phyloP scores from a whole-genome alignment of 345 rosid species.

The Citrus sp. region DNA sequence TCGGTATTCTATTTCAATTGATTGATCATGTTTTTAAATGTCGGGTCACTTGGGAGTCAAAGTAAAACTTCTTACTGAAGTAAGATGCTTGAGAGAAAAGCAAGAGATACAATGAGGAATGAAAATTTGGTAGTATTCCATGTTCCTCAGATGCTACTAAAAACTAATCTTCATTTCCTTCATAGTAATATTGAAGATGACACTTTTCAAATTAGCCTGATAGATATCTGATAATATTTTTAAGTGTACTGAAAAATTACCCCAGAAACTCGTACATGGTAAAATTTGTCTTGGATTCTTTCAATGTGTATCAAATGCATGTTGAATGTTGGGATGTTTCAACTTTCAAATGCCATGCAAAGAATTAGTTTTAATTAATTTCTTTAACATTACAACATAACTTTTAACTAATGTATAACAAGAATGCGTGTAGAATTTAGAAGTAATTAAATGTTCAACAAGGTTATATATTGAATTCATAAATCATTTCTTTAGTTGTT shows the following conservation, averaged over 20 bases:
- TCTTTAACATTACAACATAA: not conserved
- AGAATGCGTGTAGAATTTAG: not conserved
- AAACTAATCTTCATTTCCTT: not conserved
- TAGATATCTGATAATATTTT: not conserved
- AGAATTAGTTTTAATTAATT: not conserved
- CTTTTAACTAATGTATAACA: not conserved
- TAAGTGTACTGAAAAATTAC: not conserved
- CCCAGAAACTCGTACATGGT: too few species aligned
- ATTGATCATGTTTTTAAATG: not conserved
- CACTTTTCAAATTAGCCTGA: not conserved
- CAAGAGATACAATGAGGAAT: not conserved
- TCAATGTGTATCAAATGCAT: too few species aligned
- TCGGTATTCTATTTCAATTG: not conserved
- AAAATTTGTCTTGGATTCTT: too few species aligned
- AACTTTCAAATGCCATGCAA: not conserved
- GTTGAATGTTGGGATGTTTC: not conserved
- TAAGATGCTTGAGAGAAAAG: not conserved
- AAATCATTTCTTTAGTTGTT: not conserved
- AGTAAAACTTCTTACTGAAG: not conserved
- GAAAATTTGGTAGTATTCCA: too few species aligned
- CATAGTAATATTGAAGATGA: not conserved
- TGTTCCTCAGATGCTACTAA: not conserved
- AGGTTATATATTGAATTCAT: not conserved
- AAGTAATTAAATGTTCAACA: not conserved
- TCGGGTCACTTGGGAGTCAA: not conserved